These are phyloP conservation scores for Xylaria arbuscula DNA, from an alignment of 2,329 filamentous ascomycete genomes.

Conservation along the genomic window DNA sequence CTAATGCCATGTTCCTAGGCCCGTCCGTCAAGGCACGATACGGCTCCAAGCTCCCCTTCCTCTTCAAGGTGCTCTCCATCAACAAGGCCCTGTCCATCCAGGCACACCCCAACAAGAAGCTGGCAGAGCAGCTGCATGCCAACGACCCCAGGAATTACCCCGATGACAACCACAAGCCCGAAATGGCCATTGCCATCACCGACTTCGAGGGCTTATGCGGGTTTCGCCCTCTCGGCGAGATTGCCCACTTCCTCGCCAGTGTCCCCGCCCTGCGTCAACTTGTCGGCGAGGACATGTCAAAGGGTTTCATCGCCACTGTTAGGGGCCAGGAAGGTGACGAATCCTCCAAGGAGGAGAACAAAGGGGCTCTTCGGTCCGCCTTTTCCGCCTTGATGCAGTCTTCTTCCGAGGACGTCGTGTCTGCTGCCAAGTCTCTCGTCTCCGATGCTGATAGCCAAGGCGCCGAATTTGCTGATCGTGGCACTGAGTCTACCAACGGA, in stretches of 20 bases:
- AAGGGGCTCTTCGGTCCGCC: conserved; percentile 77
- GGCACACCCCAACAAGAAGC: conserved; percentile 94
- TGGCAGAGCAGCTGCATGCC: conserved; percentile 87
- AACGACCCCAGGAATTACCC: conserved; percentile 94
- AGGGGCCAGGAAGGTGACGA: conserved; percentile 63
- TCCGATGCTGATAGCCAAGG: conserved; percentile 75
- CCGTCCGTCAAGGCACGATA: conserved; percentile 78
- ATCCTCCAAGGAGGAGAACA: conserved; percentile 68
- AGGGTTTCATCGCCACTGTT: conserved; percentile 64
- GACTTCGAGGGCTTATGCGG: conserved; percentile 96
- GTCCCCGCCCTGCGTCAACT: conserved; percentile 73
- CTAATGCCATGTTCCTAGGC: conserved; percentile 86
- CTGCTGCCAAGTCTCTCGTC: conserved; percentile 76
- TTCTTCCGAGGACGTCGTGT: conserved; percentile 71
- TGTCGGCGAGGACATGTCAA: conserved; percentile 72
- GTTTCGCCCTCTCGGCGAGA: conserved; percentile 88
- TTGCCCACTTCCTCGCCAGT: conserved; percentile 76
- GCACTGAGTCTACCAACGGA: conserved; percentile 74
- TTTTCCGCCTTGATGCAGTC: conserved; percentile 88
- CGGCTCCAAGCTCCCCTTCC: conserved; percentile 86
- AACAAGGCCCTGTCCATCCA: conserved; percentile 97
- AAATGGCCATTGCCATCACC: conserved; percentile 98
- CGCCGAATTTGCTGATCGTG: conserved; percentile 78
- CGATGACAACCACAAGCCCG: conserved; percentile 99
- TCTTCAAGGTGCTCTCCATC: conserved; percentile 98